Evolutionary conservation across 2,329 filamentous ascomycete species (phyloP), one percentile per base, ranked within the genome.

Genomic region (Colletotrichum spaethianum): DNA sequence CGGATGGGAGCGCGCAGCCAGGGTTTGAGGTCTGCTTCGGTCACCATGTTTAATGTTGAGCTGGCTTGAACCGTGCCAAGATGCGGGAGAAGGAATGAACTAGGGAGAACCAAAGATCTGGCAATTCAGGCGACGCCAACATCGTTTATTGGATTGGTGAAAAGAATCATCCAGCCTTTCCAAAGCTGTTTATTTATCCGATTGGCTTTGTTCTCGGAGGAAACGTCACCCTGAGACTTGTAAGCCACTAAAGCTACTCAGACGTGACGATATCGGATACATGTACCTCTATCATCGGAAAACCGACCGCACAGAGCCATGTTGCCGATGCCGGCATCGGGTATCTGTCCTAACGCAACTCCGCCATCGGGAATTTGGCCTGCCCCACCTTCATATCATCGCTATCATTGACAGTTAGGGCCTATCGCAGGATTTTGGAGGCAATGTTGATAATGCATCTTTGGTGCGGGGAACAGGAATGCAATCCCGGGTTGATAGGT

Each of bases 1-100:
- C 74, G 77, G 40, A 77, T 78, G 0, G 75, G 76, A 1, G 79
- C 78, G 1, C 79, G 75, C 20, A 78, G 78, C 81, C 81, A 83
- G 1, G 81, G 81, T 70, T 80, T 82, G 69, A 79, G 74, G 18
- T 79, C 67, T 50, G 74, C 76, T 63, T 76, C 75, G 36, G 73
- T 63, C 11, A 76, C 75, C 76, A 78, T 78, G 28, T 31, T 23
- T 69, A 12, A 40, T 18, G 20, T 36, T 55, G 11, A 36, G 6
- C 7, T 55, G 5, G 7, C 9, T 9, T 31, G 14, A 52, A 18
- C 16, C 7, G 48, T 20, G 7, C n/a, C 46, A 28, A n/a, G 6
- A 28, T 38, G 18, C 9, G n/a, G 38, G 12, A 44, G 28, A 42
- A 18, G 28, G 6, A 11, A 12, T 4, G 11, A n/a, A 14, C 2